Evolutionary conservation across 345 rosid genomes (phyloP), one percentile per base, ranked within the genome.

Genomic region (Corchorus olitorius): DNA sequence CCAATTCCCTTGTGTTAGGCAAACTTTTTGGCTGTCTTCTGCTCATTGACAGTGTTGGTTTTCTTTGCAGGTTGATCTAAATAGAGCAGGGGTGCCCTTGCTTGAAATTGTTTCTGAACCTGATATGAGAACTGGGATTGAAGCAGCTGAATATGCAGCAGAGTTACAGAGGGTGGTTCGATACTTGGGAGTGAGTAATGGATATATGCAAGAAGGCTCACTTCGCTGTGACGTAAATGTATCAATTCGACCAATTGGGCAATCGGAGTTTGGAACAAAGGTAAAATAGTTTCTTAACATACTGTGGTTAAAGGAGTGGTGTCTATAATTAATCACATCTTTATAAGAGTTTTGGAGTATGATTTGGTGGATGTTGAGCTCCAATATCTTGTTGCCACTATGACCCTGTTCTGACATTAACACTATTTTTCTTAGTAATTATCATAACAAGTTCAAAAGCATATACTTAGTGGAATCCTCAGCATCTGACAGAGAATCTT

Each of bases 71-170:
- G 99, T 95, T 73, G 97, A 92, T 88, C 64, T 93, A 79, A 96
- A 96, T 83, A 91, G 98, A 85, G 99, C 98, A 65, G 99, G 98
- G 7, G 98, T 96, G 46, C 98, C 99, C 45, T 87, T 96, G 81
- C 97, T 96, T 81, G 99, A 96, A 85, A 87, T 96, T 77, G 98
- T 96, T 58, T 96, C 97, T 80, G 99, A 96, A 79, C 98, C 99
- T 76, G 94, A 96, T 88, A 93, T 96, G 98, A 85, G 98, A 82
- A 93, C 79, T 83, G 97, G 98, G 41, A 69, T 86, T 15, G 97
- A 91, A 84, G 98, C 97, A 9, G 92, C 97, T 52, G 97, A 96
- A 76, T 93, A 91, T 75, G 97, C 93, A 5, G 85, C 88, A 59
- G 98, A 93, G 78, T 60, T 96, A 73, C 99, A 96, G 84, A 83